Evolutionary conservation across 176 grass and related monocot genomes (phyloP).

Genomic region (Lolium rigidum): DNA sequence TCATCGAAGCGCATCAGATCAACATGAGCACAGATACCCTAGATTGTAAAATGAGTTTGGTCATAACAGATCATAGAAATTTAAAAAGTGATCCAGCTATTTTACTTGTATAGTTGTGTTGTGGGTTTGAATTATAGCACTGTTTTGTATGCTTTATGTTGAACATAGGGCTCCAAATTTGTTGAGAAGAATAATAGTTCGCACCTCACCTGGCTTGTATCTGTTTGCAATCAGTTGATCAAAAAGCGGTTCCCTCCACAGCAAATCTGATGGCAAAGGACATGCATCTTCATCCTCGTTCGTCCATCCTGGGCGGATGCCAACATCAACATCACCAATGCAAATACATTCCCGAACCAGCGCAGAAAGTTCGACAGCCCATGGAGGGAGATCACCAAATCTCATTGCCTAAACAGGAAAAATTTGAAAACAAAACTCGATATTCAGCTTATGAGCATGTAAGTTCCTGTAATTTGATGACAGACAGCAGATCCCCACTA

Average conservation of each 20-base stretch:
- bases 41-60: not conserved
- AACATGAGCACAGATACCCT: conserved; percentile 93
- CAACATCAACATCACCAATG: conserved; percentile 41
- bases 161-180: not conserved
- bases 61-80: not conserved
- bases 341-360: conserved; percentile 69
- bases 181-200: conserved; percentile 46
- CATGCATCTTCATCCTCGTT: conserved; percentile 57
- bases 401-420: conserved; percentile 68
- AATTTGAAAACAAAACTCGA: not conserved
- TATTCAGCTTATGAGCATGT: not conserved
- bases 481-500: conserved; percentile 4
- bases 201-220: conserved; percentile 94
- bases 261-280: conserved; percentile 72
- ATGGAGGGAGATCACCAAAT: conserved; percentile 84
- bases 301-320: conserved; percentile 15
- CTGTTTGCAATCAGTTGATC: conserved; percentile 90
- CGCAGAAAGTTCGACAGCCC: conserved; percentile 67
- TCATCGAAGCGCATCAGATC: conserved; percentile 90
- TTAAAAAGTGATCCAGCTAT: not conserved
- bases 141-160: not conserved
- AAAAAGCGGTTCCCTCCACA: conserved; percentile 83
- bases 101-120: conserved; percentile 6
- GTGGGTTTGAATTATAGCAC: not conserved
- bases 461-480: not conserved